A percentile compares a stretch with the other conserved stretches of the same genome.
Conservation (phyloP, 257 asterid species). For the Orobanche coerulescens region DNA sequence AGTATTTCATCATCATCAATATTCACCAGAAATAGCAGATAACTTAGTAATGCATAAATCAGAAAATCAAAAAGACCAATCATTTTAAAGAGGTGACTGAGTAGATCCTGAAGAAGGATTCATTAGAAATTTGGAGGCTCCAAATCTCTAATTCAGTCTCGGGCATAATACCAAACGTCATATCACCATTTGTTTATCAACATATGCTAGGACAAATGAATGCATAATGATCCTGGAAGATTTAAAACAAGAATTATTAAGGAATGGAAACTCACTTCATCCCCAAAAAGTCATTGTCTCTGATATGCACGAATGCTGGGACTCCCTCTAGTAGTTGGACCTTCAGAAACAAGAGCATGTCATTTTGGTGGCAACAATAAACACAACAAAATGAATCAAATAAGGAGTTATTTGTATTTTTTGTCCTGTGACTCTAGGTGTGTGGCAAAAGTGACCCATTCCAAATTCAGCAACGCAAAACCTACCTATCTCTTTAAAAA, state of each 20-base stretch:
- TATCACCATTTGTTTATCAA: not conserved
- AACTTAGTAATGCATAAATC: too few species aligned
- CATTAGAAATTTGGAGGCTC: too few species aligned
- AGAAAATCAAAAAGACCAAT: not conserved
- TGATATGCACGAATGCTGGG: constrained; percentile 43
- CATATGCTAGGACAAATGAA: not conserved
- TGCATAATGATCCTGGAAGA: not conserved
- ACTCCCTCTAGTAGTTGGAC: constrained; percentile 45
- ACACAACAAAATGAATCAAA: constrained; percentile 9
- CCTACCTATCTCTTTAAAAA: too few species aligned
- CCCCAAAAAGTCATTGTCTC: constrained; percentile 51
- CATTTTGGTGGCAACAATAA: constrained; percentile 20
- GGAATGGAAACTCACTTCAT: constrained; percentile 44
- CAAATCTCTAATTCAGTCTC: not conserved
- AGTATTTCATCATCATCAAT: too few species aligned
- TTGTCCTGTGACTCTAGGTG: too few species aligned
- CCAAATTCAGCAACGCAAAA: too few species aligned
- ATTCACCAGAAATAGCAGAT: not conserved
- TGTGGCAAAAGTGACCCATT: too few species aligned
- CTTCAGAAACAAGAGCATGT: constrained; percentile 34
- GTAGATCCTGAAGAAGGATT: not conserved
- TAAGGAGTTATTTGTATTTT: too few species aligned
- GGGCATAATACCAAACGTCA: not conserved
- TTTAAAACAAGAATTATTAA: not conserved
- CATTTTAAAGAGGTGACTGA: not conserved